Evolutionary conservation across 805 yeast species (phyloP).

Genomic region (Tetrapisispora fleetii): DNA sequence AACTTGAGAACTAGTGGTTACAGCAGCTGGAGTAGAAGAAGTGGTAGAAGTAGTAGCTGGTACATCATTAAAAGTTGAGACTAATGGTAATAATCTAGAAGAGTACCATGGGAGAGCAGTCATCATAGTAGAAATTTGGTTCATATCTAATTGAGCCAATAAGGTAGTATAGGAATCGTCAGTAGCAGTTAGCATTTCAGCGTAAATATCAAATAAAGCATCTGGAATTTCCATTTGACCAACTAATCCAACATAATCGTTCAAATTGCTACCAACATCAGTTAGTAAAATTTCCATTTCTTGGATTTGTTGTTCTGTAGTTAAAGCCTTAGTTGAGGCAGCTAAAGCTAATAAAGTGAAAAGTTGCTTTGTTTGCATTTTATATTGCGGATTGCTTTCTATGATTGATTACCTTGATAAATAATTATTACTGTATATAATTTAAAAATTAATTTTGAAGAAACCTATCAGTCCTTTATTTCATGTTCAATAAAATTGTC

Average conservation of each 20-base stretch:
- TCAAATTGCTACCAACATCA: slow-evolving; percentile 14
- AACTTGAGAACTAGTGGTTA: background rate
- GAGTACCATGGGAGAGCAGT: slow-evolving; percentile 31
- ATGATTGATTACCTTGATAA: background rate
- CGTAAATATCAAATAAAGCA: slow-evolving; percentile 15
- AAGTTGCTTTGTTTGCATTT: slow-evolving; percentile 3
- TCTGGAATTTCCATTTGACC: slow-evolving; percentile 14
- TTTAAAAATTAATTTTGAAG: background rate
- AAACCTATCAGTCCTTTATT: background rate
- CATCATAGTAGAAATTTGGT: slow-evolving; percentile 21
- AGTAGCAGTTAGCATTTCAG: slow-evolving; percentile 5
- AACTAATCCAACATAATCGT: slow-evolving; percentile 12
- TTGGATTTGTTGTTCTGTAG: slow-evolving; percentile 13
- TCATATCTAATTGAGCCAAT: slow-evolving; percentile 8
- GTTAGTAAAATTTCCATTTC: slow-evolving; percentile 15
- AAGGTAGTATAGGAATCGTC: slow-evolving; percentile 27
- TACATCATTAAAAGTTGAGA: slow-evolving; percentile 1
- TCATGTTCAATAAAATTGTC: background rate
- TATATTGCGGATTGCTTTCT: background rate
- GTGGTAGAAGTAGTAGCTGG: background rate
- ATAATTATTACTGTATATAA: background rate
- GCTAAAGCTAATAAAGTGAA: slow-evolving; percentile 15
- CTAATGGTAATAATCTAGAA: slow-evolving; percentile 17
- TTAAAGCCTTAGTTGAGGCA: slow-evolving; percentile 12
- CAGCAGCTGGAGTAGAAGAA: slow-evolving; percentile 1